Conservation (phyloP, 192 early-diverging fungal species). For the Backusella tarrabulga region DNA sequence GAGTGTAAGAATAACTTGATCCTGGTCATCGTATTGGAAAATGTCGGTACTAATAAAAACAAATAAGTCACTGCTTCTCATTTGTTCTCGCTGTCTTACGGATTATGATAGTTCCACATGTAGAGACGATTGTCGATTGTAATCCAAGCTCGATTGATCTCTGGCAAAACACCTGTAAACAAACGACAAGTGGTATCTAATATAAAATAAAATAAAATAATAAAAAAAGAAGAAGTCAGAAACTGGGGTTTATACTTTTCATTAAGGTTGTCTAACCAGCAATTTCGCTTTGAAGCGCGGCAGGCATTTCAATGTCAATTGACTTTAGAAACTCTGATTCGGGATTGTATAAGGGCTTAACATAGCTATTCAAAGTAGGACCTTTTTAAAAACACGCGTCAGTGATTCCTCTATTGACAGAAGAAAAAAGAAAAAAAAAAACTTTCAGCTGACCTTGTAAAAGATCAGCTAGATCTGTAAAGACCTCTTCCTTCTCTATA, state of each 20-base stretch:
- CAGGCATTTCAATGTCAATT: neutral
- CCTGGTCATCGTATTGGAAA: slow-evolving; percentile 70
- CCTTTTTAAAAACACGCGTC: neutral
- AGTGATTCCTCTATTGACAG: neutral
- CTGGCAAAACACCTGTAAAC: slow-evolving; percentile 93
- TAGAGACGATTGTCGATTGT: slow-evolving; percentile 89
- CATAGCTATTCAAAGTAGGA: neutral
- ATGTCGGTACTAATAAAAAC: slow-evolving; percentile 15
- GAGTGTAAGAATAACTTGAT: slow-evolving; percentile 87
- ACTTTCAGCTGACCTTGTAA: neutral
- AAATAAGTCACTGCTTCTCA: neutral
- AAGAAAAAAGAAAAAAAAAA: neutral
- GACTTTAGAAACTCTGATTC: neutral
- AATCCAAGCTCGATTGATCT: slow-evolving; percentile 90
- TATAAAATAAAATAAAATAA: neutral
- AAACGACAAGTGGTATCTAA: slow-evolving; percentile 15
- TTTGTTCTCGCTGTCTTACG: slow-evolving; percentile 34
- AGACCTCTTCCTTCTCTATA: neutral
- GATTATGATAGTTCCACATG: slow-evolving; percentile 89
- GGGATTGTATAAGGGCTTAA: neutral
- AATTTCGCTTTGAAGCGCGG: neutral
- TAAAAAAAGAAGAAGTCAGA: neutral
- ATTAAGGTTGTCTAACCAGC: neutral
- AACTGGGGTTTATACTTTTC: too few species aligned
- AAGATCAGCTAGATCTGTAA: neutral